Conservation (phyloP, 306 rosid species). For the Prunus padus region DNA sequence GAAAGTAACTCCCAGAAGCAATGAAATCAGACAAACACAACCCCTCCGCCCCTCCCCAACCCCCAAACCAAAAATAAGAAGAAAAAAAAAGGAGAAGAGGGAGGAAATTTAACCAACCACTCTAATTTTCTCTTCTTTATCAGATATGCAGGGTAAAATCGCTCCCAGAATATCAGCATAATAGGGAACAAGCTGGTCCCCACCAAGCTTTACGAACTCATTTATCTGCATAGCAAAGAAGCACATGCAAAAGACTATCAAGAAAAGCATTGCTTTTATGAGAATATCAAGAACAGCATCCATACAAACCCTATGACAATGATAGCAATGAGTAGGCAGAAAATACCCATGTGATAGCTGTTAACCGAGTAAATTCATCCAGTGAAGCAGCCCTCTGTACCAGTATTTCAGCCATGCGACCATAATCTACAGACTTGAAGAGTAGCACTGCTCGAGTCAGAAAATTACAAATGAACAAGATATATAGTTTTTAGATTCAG, state of each 20-base stretch:
- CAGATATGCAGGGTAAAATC: constrained; percentile 95
- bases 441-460: constrained; percentile 99
- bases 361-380: constrained; percentile 94
- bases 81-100: neutral
- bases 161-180: constrained; percentile 97
- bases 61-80: too few species aligned
- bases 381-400: constrained; percentile 87
- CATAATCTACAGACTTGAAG: constrained; percentile 99
- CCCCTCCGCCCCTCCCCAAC: too few species aligned
- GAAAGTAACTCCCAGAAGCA: neutral
- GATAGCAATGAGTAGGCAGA: neutral
- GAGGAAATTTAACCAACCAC: constrained; percentile 60
- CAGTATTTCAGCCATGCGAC: constrained; percentile 99
- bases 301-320: neutral
- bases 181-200: constrained; percentile 96
- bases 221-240: constrained; percentile 58
- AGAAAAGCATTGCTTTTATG: too few species aligned
- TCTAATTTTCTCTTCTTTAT: constrained; percentile 99
- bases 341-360: constrained; percentile 83
- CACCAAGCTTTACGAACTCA: constrained; percentile 98
- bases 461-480: constrained; percentile 79
- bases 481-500: constrained; percentile 33
- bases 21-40: neutral
- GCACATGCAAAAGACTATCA: constrained; percentile 11
- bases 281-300: neutral